phyloP scores from a whole-genome alignment of 805 yeast genomes.

The Brettanomyces anomalus region DNA sequence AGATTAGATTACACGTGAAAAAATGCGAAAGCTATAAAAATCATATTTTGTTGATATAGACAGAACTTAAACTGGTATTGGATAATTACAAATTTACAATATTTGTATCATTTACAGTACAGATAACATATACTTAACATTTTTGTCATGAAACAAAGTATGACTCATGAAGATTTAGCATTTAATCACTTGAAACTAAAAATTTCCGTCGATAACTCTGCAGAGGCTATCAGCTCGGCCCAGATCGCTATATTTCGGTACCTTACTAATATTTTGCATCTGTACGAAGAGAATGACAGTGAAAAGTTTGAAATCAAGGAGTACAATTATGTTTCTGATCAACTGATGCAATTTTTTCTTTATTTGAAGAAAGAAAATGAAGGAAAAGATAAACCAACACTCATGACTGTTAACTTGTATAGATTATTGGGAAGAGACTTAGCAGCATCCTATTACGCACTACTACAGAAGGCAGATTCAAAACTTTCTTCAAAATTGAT shows the following conservation, averaged over 20 bases:
- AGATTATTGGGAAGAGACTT: constrained; percentile 18
- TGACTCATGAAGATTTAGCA: constrained; percentile 14
- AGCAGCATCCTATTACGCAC: constrained; percentile 13
- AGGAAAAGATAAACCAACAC: constrained; percentile 13
- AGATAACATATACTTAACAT: too few relatives aligned
- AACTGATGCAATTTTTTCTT: constrained; percentile 2
- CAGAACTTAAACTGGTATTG: too few relatives aligned
- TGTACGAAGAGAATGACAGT: too few relatives aligned
- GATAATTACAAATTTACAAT: too few relatives aligned
- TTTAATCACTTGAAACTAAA: constrained; percentile 17
- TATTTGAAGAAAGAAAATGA: constrained; percentile 9
- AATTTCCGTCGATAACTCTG: constrained; percentile 13
- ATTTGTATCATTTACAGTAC: too few relatives aligned
- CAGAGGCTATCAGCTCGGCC: constrained; percentile 2
- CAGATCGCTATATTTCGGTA: too few relatives aligned
- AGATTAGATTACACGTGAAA: too few relatives aligned
- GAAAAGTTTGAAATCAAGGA: too few relatives aligned
- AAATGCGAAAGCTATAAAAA: too few relatives aligned
- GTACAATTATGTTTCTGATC: background rate
- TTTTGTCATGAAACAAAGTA: background rate
- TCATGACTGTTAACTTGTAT: constrained; percentile 14
- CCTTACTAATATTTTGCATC: too few relatives aligned
- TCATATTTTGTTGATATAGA: too few relatives aligned
- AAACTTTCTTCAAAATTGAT: constrained; percentile 24
- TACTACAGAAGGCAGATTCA: constrained; percentile 24